Base-by-base conservation (phyloP, 441 rosid genomes). In the Cnidoscolus chayamansa region DNA sequence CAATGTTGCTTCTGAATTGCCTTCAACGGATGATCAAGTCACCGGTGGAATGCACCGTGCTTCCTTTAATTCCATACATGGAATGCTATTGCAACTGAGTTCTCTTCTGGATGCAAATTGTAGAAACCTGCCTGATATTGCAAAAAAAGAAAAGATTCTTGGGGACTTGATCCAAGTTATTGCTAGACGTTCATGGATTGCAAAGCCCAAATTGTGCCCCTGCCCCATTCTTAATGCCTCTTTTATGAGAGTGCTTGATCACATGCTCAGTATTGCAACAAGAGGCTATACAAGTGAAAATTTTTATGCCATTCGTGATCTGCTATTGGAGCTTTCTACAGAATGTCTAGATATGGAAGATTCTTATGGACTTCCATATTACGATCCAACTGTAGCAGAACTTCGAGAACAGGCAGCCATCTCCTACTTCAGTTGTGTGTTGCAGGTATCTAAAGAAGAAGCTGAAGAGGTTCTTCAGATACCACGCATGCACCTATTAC, bases 181-280 rank as follows among this genome's bases (percentile, higher is more conserved):
- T 72, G 74, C 68, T 60, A 82, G 40, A 49, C 78, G 86, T 76
- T 81, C 90, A 11, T 91, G 99, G 99, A 86, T 92, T 83, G 92
- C 89, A 71, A 86, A 81, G 72, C 97, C 91, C 8, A 78, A 72
- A 81, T 54, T 32, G 76, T 95, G 97, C 71, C 88, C 86, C 35
- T 95, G 99, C 81, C 97, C 98, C 1, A 83, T 87, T 79, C 86
- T 95, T 76, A 87, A 92, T 79, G 77, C 91, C 63, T 82, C 89
- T 10, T 95, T 90, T 83, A 67, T 92, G 72, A 85, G 81, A 82
- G 89, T 88, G 75, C 82, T 95, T 72, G 88, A 89, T 89, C 88
- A 83, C 81, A 88, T 95, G 94, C 90, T 88, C 75, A 85, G 82
- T 70, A 86, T 92, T 84, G 91, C 87, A 49, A 74, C 87, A 65